Evolutionary conservation across 805 yeast species (phyloP).

Genomic region (Ogataea naganishii): DNA sequence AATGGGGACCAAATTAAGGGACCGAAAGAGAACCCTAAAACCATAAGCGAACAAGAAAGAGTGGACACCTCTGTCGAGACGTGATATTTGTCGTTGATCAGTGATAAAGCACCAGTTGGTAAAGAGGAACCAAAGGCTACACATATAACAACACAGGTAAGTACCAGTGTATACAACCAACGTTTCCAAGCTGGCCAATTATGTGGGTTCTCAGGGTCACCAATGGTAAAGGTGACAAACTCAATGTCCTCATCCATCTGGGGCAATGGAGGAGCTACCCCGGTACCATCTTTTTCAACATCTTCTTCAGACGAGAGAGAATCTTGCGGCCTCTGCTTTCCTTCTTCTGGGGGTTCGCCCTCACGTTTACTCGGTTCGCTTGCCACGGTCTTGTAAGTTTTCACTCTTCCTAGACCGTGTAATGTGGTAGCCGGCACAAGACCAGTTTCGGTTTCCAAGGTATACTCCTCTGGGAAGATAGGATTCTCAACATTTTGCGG

Average conservation of each 20-base stretch:
- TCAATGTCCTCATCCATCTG: slow-evolving; percentile 60
- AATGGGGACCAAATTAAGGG: slow-evolving; percentile 88
- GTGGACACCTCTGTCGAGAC: slow-evolving; percentile 76
- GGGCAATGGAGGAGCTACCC: slow-evolving; percentile 12
- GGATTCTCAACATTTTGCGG: slow-evolving; percentile 49
- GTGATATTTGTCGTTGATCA: slow-evolving; percentile 53
- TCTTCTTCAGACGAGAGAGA: slow-evolving; percentile 20
- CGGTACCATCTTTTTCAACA: slow-evolving; percentile 17
- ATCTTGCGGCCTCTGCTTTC: slow-evolving; percentile 14
- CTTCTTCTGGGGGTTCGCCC: slow-evolving; percentile 17
- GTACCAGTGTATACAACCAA: slow-evolving; percentile 60
- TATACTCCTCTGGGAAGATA: slow-evolving; percentile 89
- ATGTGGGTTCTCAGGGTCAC: slow-evolving; percentile 86
- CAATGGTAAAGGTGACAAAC: slow-evolving; percentile 71
- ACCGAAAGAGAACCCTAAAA: slow-evolving; percentile 79
- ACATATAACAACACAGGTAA: slow-evolving; percentile 69
- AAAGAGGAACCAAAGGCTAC: slow-evolving; percentile 94
- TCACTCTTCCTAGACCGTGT: slow-evolving; percentile 52
- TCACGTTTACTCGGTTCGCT: slow-evolving; percentile 4
- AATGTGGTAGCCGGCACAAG: slow-evolving; percentile 74
- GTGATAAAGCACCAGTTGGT: slow-evolving; percentile 76
- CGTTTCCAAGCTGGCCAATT: slow-evolving; percentile 59
- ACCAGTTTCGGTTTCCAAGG: slow-evolving; percentile 82
- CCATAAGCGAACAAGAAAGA: slow-evolving; percentile 79
- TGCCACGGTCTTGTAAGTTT: slow-evolving; percentile 13